Conservation (phyloP, 2,329 filamentous ascomycete species). For the Rhytidhysteron rufulum region DNA sequence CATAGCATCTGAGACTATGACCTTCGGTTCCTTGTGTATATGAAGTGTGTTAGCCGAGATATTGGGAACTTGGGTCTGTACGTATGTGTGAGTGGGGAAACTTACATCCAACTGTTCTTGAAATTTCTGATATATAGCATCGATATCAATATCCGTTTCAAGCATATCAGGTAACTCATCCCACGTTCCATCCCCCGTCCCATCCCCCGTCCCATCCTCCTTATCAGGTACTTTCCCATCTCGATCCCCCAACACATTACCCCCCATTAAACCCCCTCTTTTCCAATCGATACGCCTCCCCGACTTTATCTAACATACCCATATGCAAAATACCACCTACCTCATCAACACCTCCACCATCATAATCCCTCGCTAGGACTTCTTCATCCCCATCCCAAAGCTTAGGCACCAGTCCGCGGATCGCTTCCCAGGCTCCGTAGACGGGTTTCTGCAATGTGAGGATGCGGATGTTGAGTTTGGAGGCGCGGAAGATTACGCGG, state of each 20-base stretch:
- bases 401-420: neutral
- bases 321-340: neutral
- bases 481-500: constrained; percentile 2
- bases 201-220: constrained; percentile 1
- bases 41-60: too few species aligned
- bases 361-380: neutral
- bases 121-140: neutral
- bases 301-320: neutral
- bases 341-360: neutral
- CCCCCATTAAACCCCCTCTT: neutral
- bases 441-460: neutral
- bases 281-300: neutral
- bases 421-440: neutral
- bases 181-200: constrained; percentile 2
- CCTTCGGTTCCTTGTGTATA: too few species aligned
- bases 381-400: neutral
- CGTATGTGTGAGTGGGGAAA: too few species aligned
- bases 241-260: neutral
- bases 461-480: constrained; percentile 3
- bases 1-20: too few species aligned
- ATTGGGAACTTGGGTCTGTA: too few species aligned
- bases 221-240: constrained; percentile 1
- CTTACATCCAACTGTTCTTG: neutral
- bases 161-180: neutral
- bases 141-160: neutral